Evolutionary conservation across 345 rosid genomes (phyloP).

Genomic region (Acer yangbiense): DNA sequence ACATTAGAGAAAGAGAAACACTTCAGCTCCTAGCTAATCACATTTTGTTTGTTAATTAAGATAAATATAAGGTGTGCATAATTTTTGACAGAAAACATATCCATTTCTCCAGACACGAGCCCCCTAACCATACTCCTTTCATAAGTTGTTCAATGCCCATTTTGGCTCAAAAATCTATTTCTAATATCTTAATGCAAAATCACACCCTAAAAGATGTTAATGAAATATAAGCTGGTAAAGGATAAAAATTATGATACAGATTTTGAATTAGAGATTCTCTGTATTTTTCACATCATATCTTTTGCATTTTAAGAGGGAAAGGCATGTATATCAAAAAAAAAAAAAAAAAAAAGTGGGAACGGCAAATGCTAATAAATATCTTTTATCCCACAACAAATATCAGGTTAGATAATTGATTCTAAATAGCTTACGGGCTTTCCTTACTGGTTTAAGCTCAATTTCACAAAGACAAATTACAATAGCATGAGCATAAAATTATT

Average conservation of each 20-base stretch:
- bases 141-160: neutral
- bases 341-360: neutral
- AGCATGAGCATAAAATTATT: neutral
- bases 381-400: neutral
- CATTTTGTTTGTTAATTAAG: neutral
- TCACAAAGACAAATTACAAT: neutral
- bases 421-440: neutral
- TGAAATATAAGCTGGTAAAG: neutral
- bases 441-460: neutral
- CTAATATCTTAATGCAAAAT: neutral
- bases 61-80: neutral
- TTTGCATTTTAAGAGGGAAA: neutral
- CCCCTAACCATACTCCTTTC: neutral
- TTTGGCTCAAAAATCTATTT: constrained; percentile 4
- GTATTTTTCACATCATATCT: neutral
- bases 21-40: constrained; percentile 6
- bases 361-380: neutral
- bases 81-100: neutral
- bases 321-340: too few species aligned
- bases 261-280: constrained; percentile 4
- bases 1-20: neutral
- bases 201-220: too few species aligned
- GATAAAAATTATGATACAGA: neutral
- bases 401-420: constrained; percentile 1
- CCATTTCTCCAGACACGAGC: neutral